These are phyloP conservation scores for Cryptococcus floricola DNA, from an alignment of 1,284 basidiomycete genomes.

Conservation along the genomic window DNA sequence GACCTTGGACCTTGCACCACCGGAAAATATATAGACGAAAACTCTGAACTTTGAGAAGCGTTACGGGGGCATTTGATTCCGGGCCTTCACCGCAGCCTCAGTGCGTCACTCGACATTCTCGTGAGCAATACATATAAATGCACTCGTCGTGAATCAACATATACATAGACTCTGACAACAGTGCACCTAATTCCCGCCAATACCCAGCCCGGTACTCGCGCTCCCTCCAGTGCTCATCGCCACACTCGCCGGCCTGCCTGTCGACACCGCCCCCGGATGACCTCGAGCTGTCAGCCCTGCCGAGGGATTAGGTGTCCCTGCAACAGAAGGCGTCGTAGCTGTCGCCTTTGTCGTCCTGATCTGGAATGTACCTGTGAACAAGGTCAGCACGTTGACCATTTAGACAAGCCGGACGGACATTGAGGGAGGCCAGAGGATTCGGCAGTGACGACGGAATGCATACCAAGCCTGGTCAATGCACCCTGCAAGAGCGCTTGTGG, in stretches of 20 bases:
- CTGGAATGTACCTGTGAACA: constrained; percentile 40
- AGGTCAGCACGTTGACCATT: background rate
- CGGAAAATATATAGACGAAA: too few species aligned
- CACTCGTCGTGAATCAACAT: background rate
- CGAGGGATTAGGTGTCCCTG: constrained; percentile 11
- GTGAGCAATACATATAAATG: too few species aligned
- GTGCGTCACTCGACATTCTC: too few species aligned
- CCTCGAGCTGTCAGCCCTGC: background rate
- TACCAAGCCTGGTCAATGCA: constrained; percentile 71
- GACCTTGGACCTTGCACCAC: too few species aligned
- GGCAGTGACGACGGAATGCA: constrained; percentile 65
- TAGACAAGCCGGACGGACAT: constrained; percentile 55
- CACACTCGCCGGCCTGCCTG: background rate
- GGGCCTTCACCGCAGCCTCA: background rate
- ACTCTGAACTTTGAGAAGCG: too few species aligned
- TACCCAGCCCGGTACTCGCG: constrained; percentile 20
- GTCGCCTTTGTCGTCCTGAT: constrained; percentile 34
- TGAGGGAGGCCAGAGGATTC: constrained; percentile 78
- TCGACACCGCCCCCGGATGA: background rate
- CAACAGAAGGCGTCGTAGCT: constrained; percentile 12
- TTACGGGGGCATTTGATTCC: too few species aligned
- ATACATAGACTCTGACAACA: too few species aligned
- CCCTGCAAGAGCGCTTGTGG: constrained; percentile 77
- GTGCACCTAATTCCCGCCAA: constrained; percentile 8
- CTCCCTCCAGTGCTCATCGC: constrained; percentile 1